Evolutionary conservation across 768 basidiomycete species (phyloP).

Genomic region (Tricholoma bakamatsutake): DNA sequence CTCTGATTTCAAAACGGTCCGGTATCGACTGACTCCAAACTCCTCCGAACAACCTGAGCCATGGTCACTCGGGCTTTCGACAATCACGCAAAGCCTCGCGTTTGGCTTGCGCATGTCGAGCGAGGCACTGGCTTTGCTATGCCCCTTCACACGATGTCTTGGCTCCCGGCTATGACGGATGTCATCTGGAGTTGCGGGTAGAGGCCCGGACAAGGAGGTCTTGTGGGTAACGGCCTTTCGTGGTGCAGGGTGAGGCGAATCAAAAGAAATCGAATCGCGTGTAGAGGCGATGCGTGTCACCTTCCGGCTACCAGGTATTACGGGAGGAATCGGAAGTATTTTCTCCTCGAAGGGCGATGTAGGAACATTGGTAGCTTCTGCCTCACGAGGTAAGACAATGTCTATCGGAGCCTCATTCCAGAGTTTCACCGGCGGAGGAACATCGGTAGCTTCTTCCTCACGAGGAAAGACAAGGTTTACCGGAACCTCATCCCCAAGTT

Average conservation of each 20-base stretch:
- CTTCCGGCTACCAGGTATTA: neutral
- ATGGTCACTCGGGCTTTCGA: slow-evolving; percentile 31
- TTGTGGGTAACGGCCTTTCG: neutral
- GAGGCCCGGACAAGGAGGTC: neutral
- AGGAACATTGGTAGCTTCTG: neutral
- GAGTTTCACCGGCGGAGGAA: slow-evolving; percentile 29
- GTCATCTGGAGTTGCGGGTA: neutral
- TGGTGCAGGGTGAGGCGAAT: neutral
- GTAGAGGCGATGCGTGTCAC: neutral
- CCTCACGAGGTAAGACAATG: slow-evolving; percentile 47
- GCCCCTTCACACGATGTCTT: neutral
- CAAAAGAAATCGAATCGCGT: neutral
- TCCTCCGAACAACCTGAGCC: slow-evolving; percentile 20
- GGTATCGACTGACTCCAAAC: slow-evolving; percentile 15
- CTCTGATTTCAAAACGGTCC: slow-evolving; percentile 6
- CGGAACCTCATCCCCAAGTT: slow-evolving; percentile 60
- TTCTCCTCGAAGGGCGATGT: neutral
- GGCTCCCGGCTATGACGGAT: neutral
- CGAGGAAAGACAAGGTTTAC: slow-evolving; percentile 53
- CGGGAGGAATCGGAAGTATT: neutral
- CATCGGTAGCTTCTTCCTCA: neutral
- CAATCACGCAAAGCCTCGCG: slow-evolving; percentile 23
- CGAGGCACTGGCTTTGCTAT: neutral
- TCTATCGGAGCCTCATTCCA: slow-evolving; percentile 58
- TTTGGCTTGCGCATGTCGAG: slow-evolving; percentile 5